Evolutionary conservation across 148 eudicot species (phyloP), one percentile per base, ranked within the genome.

Genomic region (Amaranthus cruentus): DNA sequence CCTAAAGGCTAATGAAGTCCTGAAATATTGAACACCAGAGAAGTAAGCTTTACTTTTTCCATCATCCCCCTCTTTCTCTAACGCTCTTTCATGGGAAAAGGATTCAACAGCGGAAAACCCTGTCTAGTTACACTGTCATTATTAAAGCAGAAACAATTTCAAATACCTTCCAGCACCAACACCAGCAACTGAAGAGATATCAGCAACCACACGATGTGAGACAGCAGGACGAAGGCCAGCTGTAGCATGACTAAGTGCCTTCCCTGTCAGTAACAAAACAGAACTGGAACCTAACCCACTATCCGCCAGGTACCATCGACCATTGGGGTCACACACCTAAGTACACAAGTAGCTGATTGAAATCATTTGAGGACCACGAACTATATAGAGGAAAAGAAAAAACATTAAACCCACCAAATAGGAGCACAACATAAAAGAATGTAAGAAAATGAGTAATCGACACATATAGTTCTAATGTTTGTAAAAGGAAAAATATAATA

Each of bases 171-270:
- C 93, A 81, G 76, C 82, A 87, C 76, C 21, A 28, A 28, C 38
- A 72, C 78, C 66, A 72, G 76, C 55, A 72, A 73, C 77, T 21
- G 84, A 69, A 78, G 81, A 74, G 69, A 69, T 56, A 78, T 90
- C 91, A 73, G 83, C 56, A 28, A 86, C 79, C 67, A 84, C 84
- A 58, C 91, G 80, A 80, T 92, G 88, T 62, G 85, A 81, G 49
- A 90, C 89, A 65, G 93, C 93, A 75, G 98, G 96, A 43, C 91
- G 93, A 75, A 87, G 90, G 56, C 98, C 98, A 43, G 96, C 98
- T 62, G 98, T 92, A 69, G 87, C 87, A 84, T 92, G 90, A 77
- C 96, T 90, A 68, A 92, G 96, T 70, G 96, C 93, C 83, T 85
- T 92, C 66, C 96, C 98, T 42, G 91, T 88, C 47, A 92, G 79